These are phyloP conservation scores for Tephrocybe sp. DNA, from an alignment of 768 basidiomycete species.

Conservation along the genomic window DNA sequence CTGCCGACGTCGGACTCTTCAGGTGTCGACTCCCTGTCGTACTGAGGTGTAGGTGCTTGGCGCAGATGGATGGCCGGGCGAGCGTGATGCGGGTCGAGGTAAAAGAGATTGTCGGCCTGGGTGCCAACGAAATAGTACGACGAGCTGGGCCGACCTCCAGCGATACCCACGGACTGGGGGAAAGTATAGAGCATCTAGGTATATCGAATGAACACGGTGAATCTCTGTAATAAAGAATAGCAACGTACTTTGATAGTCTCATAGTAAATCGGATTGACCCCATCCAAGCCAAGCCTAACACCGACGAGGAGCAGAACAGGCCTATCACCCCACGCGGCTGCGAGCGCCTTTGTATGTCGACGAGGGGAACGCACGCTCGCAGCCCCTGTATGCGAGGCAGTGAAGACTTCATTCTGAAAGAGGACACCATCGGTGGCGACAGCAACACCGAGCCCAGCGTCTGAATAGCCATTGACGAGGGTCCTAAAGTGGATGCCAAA, in stretches of 20 bases:
- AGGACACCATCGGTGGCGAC: constrained; percentile 82
- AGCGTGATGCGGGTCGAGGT: constrained; percentile 79
- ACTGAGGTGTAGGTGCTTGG: constrained; percentile 29
- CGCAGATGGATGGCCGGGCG: constrained; percentile 76
- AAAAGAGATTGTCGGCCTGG: constrained; percentile 85
- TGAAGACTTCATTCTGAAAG: constrained; percentile 84
- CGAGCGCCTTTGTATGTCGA: constrained; percentile 21
- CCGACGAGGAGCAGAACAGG: constrained; percentile 88
- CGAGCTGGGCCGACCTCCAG: constrained; percentile 93
- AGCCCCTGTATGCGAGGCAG: constrained; percentile 57
- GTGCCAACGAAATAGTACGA: constrained; percentile 97
- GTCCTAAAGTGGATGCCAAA: constrained; percentile 43
- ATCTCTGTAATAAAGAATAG: neutral
- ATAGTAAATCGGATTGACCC: constrained; percentile 94
- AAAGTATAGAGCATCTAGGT: constrained; percentile 81
- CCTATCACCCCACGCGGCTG: constrained; percentile 68
- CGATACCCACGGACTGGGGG: constrained; percentile 95
- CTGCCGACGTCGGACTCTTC: constrained; percentile 17
- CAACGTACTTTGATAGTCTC: constrained; percentile 58
- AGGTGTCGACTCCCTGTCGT: constrained; percentile 1
- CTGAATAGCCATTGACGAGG: constrained; percentile 76
- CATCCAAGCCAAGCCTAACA: constrained; percentile 84
- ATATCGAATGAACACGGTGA: neutral
- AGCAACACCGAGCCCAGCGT: constrained; percentile 77
- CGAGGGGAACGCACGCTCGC: constrained; percentile 26